Evolutionary conservation across 768 basidiomycete genomes (phyloP).

Genomic region (Leccinum longicurvipes): DNA sequence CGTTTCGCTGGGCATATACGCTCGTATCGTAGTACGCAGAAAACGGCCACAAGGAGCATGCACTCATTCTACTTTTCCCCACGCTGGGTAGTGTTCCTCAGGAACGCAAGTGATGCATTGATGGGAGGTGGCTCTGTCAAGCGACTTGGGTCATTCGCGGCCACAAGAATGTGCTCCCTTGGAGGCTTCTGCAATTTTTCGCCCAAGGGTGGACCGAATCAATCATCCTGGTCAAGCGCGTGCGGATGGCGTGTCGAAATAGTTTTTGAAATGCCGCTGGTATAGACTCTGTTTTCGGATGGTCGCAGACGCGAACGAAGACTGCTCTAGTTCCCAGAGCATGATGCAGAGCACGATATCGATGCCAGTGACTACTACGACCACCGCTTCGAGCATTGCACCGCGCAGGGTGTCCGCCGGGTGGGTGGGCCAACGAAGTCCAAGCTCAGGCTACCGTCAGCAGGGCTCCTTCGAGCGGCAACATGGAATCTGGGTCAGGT

Average conservation of each 20-base stretch:
- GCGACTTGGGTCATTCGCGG: neutral
- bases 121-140: constrained; percentile 34
- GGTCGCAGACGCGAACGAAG: constrained; percentile 3
- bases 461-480: neutral
- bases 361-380: too few species aligned
- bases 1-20: neutral
- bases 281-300: neutral
- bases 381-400: constrained; percentile 14
- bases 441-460: neutral
- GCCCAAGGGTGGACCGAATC: too few species aligned
- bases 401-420: constrained; percentile 9
- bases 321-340: constrained; percentile 18
- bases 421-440: neutral
- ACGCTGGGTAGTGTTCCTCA: constrained; percentile 48
- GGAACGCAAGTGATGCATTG: constrained; percentile 35
- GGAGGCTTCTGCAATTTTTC: neutral
- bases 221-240: neutral
- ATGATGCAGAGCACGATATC: constrained; percentile 23
- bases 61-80: constrained; percentile 50
- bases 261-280: neutral
- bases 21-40: constrained; percentile 46
- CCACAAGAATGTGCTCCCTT: neutral
- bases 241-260: neutral
- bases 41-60: constrained; percentile 49
- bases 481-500: too few species aligned